These are phyloP conservation scores for Venturiaceae sp. DNA, from an alignment of 2,329 filamentous ascomycete genomes.

Conservation along the genomic window DNA sequence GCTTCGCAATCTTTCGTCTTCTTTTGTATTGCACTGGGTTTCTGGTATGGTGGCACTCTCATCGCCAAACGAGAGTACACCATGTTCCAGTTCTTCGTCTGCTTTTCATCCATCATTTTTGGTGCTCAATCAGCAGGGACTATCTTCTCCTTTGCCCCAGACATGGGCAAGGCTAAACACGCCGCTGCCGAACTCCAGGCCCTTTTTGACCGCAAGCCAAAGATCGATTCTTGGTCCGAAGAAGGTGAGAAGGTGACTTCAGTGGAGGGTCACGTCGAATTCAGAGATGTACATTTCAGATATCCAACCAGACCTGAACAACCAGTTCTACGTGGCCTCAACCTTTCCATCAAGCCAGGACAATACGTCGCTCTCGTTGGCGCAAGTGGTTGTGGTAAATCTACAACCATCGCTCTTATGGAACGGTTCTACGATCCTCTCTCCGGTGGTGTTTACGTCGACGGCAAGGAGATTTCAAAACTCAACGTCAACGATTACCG, in stretches of 20 bases:
- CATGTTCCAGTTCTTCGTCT: constrained; percentile 85
- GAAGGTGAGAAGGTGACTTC: constrained; percentile 53
- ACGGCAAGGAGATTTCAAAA: constrained; percentile 69
- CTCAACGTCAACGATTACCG: constrained; percentile 85
- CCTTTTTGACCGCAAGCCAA: constrained; percentile 72
- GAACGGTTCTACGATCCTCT: constrained; percentile 93
- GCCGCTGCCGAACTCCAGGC: constrained; percentile 72
- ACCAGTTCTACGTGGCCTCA: constrained; percentile 79
- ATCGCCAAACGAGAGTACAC: constrained; percentile 62
- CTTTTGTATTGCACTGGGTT: constrained; percentile 74
- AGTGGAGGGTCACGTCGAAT: constrained; percentile 74
- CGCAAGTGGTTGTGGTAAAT: constrained; percentile 91
- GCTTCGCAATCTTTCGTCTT: constrained; percentile 77
- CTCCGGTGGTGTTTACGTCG: constrained; percentile 68
- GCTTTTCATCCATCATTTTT: constrained; percentile 81
- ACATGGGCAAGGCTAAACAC: constrained; percentile 87
- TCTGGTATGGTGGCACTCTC: constrained; percentile 82
- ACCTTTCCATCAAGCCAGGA: constrained; percentile 63
- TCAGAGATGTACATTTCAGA: constrained; percentile 86
- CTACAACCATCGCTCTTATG: constrained; percentile 80
- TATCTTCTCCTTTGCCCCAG: constrained; percentile 81
- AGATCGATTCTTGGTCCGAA: constrained; percentile 71
- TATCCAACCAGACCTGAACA: constrained; percentile 89
- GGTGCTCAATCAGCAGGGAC: constrained; percentile 85
- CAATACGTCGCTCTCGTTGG: constrained; percentile 87